These are phyloP conservation scores for Cyphellophora attinorum DNA, from an alignment of 2,329 filamentous ascomycete species.

Conservation along the genomic window DNA sequence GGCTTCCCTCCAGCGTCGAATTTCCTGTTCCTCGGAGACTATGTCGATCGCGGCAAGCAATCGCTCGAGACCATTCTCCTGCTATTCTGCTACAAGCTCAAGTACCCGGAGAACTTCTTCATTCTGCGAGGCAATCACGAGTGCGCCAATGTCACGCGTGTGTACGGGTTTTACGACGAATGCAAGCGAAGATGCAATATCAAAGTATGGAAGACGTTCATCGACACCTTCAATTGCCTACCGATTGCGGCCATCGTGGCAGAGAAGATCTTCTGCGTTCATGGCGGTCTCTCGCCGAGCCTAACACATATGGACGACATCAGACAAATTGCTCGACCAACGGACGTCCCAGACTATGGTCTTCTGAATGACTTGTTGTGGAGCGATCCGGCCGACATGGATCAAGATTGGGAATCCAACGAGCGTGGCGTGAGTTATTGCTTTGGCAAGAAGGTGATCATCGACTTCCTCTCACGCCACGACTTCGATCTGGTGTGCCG, in stretches of 20 bases:
- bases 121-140: constrained; percentile 90
- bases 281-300: constrained; percentile 85
- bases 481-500: constrained; percentile 97
- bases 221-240: constrained; percentile 91
- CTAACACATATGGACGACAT: constrained; percentile 98
- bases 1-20: constrained; percentile 88
- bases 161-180: constrained; percentile 97
- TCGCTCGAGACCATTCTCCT: constrained; percentile 90
- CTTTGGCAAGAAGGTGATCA: constrained; percentile 96
- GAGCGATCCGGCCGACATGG: constrained; percentile 98
- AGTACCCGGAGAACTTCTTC: constrained; percentile 97
- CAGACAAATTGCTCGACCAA: constrained; percentile 86
- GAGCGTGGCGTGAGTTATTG: constrained; percentile 96
- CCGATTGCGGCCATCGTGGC: constrained; percentile 95
- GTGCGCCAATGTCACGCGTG: constrained; percentile 88
- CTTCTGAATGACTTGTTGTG: constrained; percentile 90
- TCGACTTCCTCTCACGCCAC: constrained; percentile 85
- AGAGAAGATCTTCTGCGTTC: constrained; percentile 95
- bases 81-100: constrained; percentile 91
- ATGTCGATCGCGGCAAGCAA: constrained; percentile 93
- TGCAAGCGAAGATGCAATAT: constrained; percentile 95
- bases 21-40: constrained; percentile 90
- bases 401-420: constrained; percentile 95
- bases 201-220: constrained; percentile 96
- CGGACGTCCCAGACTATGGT: constrained; percentile 94